Percentiles rank a stretch among this genome's conserved stretches.
Evolutionary conservation across 768 basidiomycete species (phyloP).

Genomic region (Termitomyces heimii): DNA sequence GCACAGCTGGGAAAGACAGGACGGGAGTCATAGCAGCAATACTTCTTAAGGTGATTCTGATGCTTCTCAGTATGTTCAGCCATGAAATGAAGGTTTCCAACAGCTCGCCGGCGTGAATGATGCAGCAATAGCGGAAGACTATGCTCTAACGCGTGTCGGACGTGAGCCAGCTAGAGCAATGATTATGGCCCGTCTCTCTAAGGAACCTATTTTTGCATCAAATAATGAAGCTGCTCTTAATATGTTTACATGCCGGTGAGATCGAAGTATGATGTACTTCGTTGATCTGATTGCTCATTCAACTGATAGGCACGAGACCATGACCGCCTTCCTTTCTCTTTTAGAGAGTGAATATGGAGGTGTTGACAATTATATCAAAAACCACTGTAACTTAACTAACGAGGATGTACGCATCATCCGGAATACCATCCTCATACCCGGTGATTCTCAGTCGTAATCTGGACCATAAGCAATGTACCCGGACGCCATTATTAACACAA

Average conservation of each 20-base stretch:
- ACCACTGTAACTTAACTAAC: conserved; percentile 51
- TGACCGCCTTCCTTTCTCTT: conserved; percentile 63
- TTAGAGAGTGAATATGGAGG: conserved; percentile 64
- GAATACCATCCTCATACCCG: conserved; percentile 44
- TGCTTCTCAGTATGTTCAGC: neutral
- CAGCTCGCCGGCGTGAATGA: conserved; percentile 73
- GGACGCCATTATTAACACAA: neutral
- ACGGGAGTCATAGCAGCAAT: conserved; percentile 75
- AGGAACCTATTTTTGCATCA: conserved; percentile 68
- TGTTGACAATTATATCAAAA: conserved; percentile 55
- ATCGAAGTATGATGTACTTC: neutral
- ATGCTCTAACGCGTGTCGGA: conserved; percentile 72
- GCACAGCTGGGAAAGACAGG: conserved; percentile 83
- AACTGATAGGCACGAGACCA: conserved; percentile 56
- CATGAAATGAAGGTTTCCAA: neutral
- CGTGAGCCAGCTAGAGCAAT: conserved; percentile 72
- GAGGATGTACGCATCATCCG: conserved; percentile 58
- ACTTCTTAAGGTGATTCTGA: conserved; percentile 51
- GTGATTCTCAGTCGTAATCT: conserved; percentile 12
- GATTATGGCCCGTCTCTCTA: conserved; percentile 61
- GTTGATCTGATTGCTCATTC: neutral
- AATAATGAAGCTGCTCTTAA: conserved; percentile 75
- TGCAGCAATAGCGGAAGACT: conserved; percentile 62
- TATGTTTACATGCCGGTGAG: conserved; percentile 76
- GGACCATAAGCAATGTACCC: neutral